Conservation (phyloP, 352 stramenopile genomes). For the Phytopythium helicoides region DNA sequence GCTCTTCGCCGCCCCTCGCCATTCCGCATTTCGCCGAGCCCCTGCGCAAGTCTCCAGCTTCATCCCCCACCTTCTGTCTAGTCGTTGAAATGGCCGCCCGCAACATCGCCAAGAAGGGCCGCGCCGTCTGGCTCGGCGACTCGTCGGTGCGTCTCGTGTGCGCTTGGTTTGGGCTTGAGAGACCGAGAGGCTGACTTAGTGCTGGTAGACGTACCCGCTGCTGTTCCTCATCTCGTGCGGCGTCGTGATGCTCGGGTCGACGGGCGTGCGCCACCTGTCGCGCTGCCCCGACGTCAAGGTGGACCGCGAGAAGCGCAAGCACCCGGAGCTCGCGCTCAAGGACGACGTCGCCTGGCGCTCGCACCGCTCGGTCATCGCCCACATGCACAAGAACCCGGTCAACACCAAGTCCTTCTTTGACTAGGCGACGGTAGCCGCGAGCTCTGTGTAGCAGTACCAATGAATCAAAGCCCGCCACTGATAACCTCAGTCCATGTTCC, state of each 20-base stretch:
- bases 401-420: conserved; percentile 16
- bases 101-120: conserved; percentile 31
- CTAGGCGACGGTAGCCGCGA: not conserved
- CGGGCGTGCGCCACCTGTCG: conserved; percentile 48
- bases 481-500: too few species aligned
- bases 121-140: conserved; percentile 36
- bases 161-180: not conserved
- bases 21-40: conserved; percentile 1
- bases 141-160: conserved; percentile 24
- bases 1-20: not conserved
- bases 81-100: conserved; percentile 29
- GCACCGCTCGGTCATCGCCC: conserved; percentile 44
- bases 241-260: conserved; percentile 34
- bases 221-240: conserved; percentile 36
- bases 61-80: not conserved
- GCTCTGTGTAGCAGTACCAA: not conserved
- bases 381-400: conserved; percentile 38
- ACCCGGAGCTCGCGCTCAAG: conserved; percentile 41
- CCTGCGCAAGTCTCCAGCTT: not conserved
- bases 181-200: not conserved
- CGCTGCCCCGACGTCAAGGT: conserved; percentile 57
- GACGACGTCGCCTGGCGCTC: conserved; percentile 47
- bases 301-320: conserved; percentile 56
- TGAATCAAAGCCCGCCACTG: conserved; percentile 3
- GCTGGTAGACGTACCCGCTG: conserved; percentile 45